Percentiles rank a stretch among this genome's conserved stretches.
phyloP scores from a whole-genome alignment of 768 basidiomycete species.

The Gloeophyllum trabeum region DNA sequence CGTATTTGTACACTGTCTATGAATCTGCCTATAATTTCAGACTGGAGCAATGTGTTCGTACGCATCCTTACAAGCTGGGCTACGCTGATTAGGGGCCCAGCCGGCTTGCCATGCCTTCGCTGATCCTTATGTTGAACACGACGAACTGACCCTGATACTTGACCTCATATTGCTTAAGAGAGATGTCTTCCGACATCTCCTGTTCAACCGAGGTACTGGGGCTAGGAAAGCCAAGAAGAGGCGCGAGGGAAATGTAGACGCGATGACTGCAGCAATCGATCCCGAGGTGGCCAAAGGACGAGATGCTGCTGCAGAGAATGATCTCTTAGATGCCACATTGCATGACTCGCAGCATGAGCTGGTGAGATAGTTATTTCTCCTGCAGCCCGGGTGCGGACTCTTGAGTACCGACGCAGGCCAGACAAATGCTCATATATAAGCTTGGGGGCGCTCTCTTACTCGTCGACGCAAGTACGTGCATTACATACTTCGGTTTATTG shows the following conservation, averaged over 20 bases:
- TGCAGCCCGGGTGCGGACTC: constrained; percentile 2
- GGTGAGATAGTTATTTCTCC: neutral
- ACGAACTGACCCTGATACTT: constrained; percentile 57
- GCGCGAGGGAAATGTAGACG: no score
- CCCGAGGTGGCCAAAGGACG: neutral
- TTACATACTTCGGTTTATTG: neutral
- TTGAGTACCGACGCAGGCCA: constrained; percentile 25
- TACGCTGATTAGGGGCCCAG: constrained; percentile 22
- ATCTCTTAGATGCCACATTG: neutral
- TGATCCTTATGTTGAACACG: constrained; percentile 84
- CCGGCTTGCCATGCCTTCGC: constrained; percentile 54
- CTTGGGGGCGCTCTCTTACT: constrained; percentile 49
- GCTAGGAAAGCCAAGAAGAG: constrained; percentile 33
- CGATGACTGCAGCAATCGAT: neutral
- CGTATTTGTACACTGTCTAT: constrained; percentile 75
- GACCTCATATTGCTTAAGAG: constrained; percentile 78
- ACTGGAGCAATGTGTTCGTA: constrained; percentile 74
- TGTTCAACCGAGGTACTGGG: constrained; percentile 68
- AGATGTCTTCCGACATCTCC: constrained; percentile 70
- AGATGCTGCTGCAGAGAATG: constrained; percentile 1
- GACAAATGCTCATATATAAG: constrained; percentile 47
- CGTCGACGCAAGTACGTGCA: constrained; percentile 63
- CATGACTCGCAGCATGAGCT: neutral
- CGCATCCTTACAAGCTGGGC: constrained; percentile 1
- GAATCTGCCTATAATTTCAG: constrained; percentile 68